These are phyloP conservation scores for Sporothrix sp. DNA, from an alignment of 2,329 filamentous ascomycete species.

Conservation along the genomic window DNA sequence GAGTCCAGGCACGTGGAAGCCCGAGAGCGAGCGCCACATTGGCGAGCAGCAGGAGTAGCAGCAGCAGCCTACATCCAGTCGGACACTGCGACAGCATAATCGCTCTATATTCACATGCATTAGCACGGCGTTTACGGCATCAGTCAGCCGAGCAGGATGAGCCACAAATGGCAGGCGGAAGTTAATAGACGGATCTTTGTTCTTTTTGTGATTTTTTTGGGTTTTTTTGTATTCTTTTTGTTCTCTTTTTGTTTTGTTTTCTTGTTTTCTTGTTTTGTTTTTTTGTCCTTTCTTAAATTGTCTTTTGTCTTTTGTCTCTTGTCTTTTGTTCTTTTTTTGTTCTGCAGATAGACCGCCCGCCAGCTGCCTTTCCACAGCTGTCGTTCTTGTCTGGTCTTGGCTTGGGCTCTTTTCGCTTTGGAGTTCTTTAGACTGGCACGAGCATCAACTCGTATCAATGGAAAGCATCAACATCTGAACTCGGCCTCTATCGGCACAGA, in stretches of 20 bases:
- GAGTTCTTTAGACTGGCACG: no score
- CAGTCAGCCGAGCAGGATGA: no score
- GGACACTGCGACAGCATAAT: no score
- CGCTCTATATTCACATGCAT: neutral
- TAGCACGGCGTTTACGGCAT: conserved; percentile 8
- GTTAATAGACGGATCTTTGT: neutral
- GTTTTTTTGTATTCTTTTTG: neutral
- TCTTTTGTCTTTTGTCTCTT: no score
- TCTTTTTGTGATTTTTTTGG: neutral
- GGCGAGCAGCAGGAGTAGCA: conserved; percentile 35
- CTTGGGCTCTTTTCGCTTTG: no score
- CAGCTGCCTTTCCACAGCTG: neutral
- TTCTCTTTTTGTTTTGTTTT: neutral
- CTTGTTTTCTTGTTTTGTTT: neutral
- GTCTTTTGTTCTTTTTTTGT: neutral
- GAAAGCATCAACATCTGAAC: no score
- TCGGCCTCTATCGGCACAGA: no score
- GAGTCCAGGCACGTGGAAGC: conserved; percentile 61
- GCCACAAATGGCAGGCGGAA: no score
- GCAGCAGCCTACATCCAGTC: neutral
- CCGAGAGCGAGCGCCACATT: conserved; percentile 60
- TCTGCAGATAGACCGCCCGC: no score
- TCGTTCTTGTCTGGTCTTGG: neutral
- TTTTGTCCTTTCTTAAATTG: no score
- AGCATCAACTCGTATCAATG: no score